A percentile compares a stretch with the other conserved stretches of the same genome.
These are phyloP conservation scores for Penicillium palitans DNA, from an alignment of 2,329 filamentous ascomycete species.

Conservation along the genomic window DNA sequence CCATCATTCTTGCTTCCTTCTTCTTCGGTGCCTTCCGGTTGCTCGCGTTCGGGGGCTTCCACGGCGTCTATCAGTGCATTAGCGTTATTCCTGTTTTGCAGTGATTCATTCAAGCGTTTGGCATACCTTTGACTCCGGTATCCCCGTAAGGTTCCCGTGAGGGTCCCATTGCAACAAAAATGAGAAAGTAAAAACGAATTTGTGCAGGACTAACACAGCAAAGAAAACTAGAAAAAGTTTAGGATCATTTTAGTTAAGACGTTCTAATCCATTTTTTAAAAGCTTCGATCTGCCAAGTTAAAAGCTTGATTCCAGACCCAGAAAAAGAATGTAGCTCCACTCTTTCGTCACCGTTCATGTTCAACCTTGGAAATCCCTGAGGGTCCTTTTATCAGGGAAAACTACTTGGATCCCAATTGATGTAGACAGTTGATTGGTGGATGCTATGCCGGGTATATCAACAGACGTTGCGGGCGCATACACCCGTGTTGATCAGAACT, in stretches of 20 bases:
- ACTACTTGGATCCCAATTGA: neutral
- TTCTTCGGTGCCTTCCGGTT: conserved; percentile 12
- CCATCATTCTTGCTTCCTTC: conserved; percentile 13
- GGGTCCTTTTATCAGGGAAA: neutral
- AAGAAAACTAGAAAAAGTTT: neutral
- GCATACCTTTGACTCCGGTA: neutral
- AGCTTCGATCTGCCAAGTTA: neutral
- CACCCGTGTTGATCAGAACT: neutral
- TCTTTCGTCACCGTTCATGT: conserved; percentile 6
- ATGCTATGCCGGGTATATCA: neutral
- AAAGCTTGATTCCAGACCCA: neutral
- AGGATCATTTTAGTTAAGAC: too few species aligned
- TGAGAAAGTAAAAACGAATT: neutral
- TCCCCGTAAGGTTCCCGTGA: neutral
- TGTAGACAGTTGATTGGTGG: neutral
- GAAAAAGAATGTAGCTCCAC: neutral
- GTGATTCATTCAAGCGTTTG: neutral
- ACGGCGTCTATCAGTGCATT: neutral
- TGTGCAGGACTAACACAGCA: too few species aligned
- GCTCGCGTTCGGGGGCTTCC: conserved; percentile 2
- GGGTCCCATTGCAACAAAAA: neutral
- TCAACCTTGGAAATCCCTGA: neutral
- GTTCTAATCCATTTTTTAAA: neutral
- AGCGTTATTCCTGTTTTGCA: neutral
- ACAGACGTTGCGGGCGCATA: neutral